Evolutionary conservation across 2,329 filamentous ascomycete species (phyloP), one percentile per base, ranked within the genome.

Genomic region (Pseudogymnoascus sp.): DNA sequence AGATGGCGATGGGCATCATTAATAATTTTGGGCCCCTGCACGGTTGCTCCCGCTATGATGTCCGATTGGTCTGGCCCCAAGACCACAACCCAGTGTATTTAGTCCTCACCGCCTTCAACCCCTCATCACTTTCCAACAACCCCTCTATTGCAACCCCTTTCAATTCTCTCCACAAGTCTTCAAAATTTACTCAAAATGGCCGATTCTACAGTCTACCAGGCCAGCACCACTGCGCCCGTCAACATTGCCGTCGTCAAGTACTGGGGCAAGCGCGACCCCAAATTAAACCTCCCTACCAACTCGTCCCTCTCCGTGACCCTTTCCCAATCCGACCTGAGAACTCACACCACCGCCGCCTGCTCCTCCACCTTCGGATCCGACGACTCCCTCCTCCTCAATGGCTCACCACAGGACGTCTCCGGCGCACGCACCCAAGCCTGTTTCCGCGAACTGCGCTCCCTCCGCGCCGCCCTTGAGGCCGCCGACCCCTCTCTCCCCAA

Each of bases 231-330:
- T 67, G 95, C 95, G 42, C 95, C 93, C 12, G 93, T 97, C 74
- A 97, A 97, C 81, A 97, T 97, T 75, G 93, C 93, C 68, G 93
- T 97, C 64, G 95, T 97, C 79, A 97, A 97, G 89, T 89, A 99
- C 84, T 99, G 96, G 95, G 95, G 96, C 71, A 99, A 99, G 80
- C 90, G 95, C 66, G 93, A 97, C 77, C 78, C 90, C 61, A 91
- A 90, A 75, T 86, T 97, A 71, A 99, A 99, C 78, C 89, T 97
- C 63, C 95, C 95, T 37, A 97, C 95, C 74, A 99, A 99, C 82
- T 96, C 91, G 68, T 99, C 95, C 68, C 87, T 99, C 73, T 96
- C 91, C 67, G 93, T 99, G 64, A 99, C 95, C 63, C 89, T 99
- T 71, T 95, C 92, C 60, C 95, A 99, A 79, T 83, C 85, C 75